Base-by-base conservation (phyloP, 768 basidiomycete species). In the Nevesoporus exiguus region DNA sequence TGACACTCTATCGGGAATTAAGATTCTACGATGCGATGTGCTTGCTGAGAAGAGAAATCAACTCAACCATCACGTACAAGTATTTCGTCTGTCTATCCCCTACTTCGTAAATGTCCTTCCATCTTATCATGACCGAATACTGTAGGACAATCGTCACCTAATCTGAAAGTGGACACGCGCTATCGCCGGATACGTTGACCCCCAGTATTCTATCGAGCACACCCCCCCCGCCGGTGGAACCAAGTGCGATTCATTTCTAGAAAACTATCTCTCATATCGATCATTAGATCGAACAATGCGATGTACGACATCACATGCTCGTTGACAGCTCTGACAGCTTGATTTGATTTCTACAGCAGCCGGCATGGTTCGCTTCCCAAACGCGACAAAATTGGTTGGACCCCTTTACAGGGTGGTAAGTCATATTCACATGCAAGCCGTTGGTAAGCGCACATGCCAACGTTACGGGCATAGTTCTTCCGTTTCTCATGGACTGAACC, bases 371-470 rank as follows among this genome's bases (percentile, higher is more conserved):
- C 49, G 49, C 53, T 44, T 54, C 37, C 22, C 25, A 33, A 42
- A 43, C 46, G 51, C 29, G 45, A 8, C 21, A 29, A 37, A 10
- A 7, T 27, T 27, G n/a, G 37, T 15, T 27, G 52, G 21, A 14
- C 9, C 14, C 10, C 3, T 39, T 42, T 21, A 27, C 42, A 33
- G 30, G 40, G 25, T 53, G 55, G 22, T 33, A 44, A 17, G 9
- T 27, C 17, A 50, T 37, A n/a, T 11, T 40, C 17, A 1, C 15
- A 39, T 33, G 42, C 54, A 34, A 41, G 45, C 44, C 49, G 55
- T 59, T n/a, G 44, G 34, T 24, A 53, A 49, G 54, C 55, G 45
- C 55, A 6, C 52, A 33, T 27, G 44, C 64, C 64, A 63, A 54
- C 21, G 10, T 36, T 7, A 4, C 54, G 41, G 46, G 54, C 36